Percentiles rank a stretch among this genome's conserved stretches.
Conservation (phyloP, 139 green algal species). For the Mychonastes homosphaera region DNA sequence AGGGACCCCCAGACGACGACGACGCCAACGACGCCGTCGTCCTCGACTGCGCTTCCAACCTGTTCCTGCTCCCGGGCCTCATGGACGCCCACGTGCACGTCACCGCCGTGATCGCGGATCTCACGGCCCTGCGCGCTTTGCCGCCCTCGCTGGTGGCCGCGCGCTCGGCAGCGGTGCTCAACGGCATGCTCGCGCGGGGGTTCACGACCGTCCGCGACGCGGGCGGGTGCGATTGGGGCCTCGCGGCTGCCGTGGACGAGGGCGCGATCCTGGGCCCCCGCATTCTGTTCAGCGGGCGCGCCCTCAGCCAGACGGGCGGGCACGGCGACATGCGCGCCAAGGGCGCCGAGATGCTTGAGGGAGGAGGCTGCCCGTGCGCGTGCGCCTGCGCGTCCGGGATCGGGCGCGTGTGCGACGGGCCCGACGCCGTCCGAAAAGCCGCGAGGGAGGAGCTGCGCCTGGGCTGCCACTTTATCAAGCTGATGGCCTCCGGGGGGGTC, state of each 20-base stretch:
- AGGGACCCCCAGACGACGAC: too few relatives aligned
- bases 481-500: constrained; percentile 58
- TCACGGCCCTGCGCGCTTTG: constrained; percentile 30
- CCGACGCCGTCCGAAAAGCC: constrained; percentile 22
- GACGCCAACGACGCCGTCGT: too few relatives aligned
- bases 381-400: constrained; percentile 43
- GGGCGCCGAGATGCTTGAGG: constrained; percentile 38
- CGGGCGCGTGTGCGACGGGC: constrained; percentile 56
- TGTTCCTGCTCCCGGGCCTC: constrained; percentile 19
- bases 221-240: constrained; percentile 53
- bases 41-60: too few relatives aligned
- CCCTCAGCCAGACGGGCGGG: constrained; percentile 57
- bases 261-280: constrained; percentile 38
- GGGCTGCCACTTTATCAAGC: constrained; percentile 57
- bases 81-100: constrained; percentile 55
- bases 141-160: constrained; percentile 36
- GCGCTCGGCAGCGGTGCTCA: constrained; percentile 24
- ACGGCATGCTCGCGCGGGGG: constrained; percentile 48
- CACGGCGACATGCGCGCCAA: constrained; percentile 51
- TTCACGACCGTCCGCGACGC: constrained; percentile 54
- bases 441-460: constrained; percentile 53
- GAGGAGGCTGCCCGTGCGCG: too few relatives aligned
- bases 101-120: constrained; percentile 46
- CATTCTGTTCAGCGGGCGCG: constrained; percentile 52
- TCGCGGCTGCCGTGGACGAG: constrained; percentile 53